Conservation (phyloP, 2,329 filamentous ascomycete species). For the Drechslerella dactyloides region DNA sequence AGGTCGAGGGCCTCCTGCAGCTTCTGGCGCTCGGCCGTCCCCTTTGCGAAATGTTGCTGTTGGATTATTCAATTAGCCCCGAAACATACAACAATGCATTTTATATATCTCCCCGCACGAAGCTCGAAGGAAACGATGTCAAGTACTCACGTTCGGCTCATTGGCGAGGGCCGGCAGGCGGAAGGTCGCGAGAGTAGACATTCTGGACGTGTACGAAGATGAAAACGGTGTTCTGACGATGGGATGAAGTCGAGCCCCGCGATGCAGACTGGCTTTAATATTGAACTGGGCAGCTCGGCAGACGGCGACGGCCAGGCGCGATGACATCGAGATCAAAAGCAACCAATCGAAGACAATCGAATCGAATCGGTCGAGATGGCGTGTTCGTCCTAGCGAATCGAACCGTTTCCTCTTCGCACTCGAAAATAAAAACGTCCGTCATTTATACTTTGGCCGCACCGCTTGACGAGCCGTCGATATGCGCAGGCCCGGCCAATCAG, state of each 20-base stretch:
- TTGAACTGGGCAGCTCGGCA: constrained; percentile 22
- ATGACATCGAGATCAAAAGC: constrained; percentile 25
- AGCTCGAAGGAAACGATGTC: background rate
- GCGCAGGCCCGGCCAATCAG: constrained; percentile 40
- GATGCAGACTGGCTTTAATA: constrained; percentile 10
- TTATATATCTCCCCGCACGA: too few relatives aligned
- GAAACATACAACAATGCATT: too few relatives aligned
- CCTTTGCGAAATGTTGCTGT: constrained; percentile 87
- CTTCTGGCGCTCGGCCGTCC: constrained; percentile 76
- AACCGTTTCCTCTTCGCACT: background rate
- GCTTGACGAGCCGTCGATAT: constrained; percentile 47
- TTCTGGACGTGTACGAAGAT: constrained; percentile 50
- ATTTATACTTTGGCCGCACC: constrained; percentile 15
- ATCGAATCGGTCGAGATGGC: too few relatives aligned
- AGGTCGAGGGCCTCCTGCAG: constrained; percentile 75
- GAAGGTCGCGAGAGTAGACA: constrained; percentile 76
- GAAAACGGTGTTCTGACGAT: constrained; percentile 23
- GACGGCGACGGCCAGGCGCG: constrained; percentile 36
- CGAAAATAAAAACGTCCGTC: background rate
- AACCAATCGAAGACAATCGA: background rate
- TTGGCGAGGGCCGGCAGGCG: constrained; percentile 86
- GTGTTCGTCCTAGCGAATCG: too few relatives aligned
- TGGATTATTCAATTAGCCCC: constrained; percentile 12
- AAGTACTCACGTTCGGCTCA: constrained; percentile 83
- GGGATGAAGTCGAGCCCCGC: background rate